Percentiles rank a stretch among this genome's conserved stretches.
These are phyloP conservation scores for Microdochium nivale DNA, from an alignment of 2,329 filamentous ascomycete genomes.

Conservation along the genomic window DNA sequence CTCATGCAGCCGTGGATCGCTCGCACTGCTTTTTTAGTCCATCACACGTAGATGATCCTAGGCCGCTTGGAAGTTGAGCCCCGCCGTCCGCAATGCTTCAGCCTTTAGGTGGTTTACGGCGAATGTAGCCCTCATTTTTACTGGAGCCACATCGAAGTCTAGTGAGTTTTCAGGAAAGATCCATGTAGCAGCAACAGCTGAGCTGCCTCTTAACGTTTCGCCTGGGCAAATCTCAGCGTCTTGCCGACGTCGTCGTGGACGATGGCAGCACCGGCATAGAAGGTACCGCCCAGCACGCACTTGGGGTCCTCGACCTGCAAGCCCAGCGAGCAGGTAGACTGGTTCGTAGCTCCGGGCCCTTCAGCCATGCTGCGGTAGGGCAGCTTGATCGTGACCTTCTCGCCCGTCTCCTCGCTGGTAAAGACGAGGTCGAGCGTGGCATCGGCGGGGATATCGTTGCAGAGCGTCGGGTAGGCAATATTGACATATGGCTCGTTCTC, in stretches of 20 bases:
- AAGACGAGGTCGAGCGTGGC: slow-evolving; percentile 1
- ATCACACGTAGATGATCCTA: no score
- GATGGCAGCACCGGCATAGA: background rate
- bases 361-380: slow-evolving; percentile 2
- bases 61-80: no score
- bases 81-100: no score
- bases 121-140: no score
- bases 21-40: no score
- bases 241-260: background rate
- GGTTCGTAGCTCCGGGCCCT: background rate
- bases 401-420: background rate
- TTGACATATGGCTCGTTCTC: background rate
- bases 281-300: background rate
- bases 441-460: slow-evolving; percentile 1
- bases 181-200: no score
- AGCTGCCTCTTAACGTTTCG: no score
- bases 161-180: no score
- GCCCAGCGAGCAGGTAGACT: background rate
- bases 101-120: no score
- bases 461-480: slow-evolving; percentile 1
- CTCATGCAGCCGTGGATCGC: no score
- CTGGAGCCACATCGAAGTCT: no score
- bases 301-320: background rate
- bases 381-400: background rate
- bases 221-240: background rate